Base-by-base conservation (phyloP, 345 rosid species). In the Balakata baccata region DNA sequence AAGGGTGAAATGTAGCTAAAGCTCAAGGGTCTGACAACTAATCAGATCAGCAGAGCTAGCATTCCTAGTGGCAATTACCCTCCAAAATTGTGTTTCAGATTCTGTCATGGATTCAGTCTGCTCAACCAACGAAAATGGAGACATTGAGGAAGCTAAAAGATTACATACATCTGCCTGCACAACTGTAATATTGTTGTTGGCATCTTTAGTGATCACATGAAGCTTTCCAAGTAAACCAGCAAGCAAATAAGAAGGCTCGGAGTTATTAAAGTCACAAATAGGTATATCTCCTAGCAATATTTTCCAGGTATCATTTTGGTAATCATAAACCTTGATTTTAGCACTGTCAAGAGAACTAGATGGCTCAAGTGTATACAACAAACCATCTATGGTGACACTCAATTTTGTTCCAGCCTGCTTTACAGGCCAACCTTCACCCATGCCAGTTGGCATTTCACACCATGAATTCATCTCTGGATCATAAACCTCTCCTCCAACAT, bases 341-440 rank as follows among this genome's bases (percentile, higher is more conserved):
- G 86, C 89, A 64, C 82, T 80, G 71, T 86, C 90, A 68, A 83
- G 79, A 39, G 93, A 90, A 73, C 89, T 85, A 50, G 91, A 92
- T 46, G 96, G 96, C 74, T 94, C 94, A 7, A 94, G 75, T 11
- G 93, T 92, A 73, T 90, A 92, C 74, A 92, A 64, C 77, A 89
- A 89, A 4, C 86, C 93, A 23, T 88, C 97, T 39, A 94, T 86
- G 3, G 84, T 85, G 51, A 89, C 93, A 53, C 97, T 94, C 62
- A 90, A 67, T 75, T 94, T 94, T 2, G 90, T 89, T 61, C 98
- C 96, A 0, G 93, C 92, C 72, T 92, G 94, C 76, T 91, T 83
- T 50, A 92, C 94, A 6, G 96, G 98, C 98, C 98, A 94, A 58
- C 97, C 97, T 64, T 92, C 94, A 17, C 91, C 98, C 97, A 94